phyloP scores from a whole-genome alignment of 2,329 filamentous ascomycete genomes.

The Diplodia sapinea region DNA sequence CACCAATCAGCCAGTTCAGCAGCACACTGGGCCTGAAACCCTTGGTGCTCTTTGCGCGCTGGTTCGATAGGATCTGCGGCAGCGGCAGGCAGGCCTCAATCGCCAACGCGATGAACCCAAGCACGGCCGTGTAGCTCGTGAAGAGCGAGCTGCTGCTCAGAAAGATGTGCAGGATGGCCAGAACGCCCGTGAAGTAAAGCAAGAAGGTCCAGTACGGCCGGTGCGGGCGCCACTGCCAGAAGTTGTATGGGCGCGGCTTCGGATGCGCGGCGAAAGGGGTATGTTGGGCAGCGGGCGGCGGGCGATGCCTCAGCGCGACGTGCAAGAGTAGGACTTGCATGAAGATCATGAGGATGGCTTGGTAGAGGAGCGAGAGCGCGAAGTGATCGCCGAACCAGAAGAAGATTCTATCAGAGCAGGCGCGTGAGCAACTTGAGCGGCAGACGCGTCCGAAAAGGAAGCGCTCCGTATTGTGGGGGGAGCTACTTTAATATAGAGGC shows the following conservation, averaged over 20 bases:
- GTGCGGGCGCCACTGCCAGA: conserved; percentile 80
- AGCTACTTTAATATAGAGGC: conserved; percentile 66
- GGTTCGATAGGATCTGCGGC: conserved; percentile 77
- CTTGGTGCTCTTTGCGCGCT: conserved; percentile 70
- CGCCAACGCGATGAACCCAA: conserved; percentile 76
- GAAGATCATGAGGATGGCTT: conserved; percentile 65
- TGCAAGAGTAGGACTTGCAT: conserved; percentile 66
- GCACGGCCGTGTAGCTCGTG: conserved; percentile 66
- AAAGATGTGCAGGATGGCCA: conserved; percentile 70
- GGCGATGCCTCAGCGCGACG: conserved; percentile 65
- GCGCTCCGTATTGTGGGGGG: conserved; percentile 5
- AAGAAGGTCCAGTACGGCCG: conserved; percentile 83
- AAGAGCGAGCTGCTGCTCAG: conserved; percentile 67
- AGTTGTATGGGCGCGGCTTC: conserved; percentile 70
- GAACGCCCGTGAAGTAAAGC: conserved; percentile 66
- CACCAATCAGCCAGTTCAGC: conserved; percentile 77
- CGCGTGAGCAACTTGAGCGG: background rate
- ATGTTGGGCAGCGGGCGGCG: conserved; percentile 47
- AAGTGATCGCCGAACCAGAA: conserved; percentile 70
- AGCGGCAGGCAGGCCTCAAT: conserved; percentile 83
- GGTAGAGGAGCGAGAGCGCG: conserved; percentile 63
- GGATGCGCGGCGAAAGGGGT: conserved; percentile 65
- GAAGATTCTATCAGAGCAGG: conserved; percentile 56
- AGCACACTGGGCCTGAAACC: conserved; percentile 79
- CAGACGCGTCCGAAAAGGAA: conserved; percentile 28